phyloP scores from a whole-genome alignment of 2,329 filamentous ascomycete genomes.

The Exserohilum turcica region DNA sequence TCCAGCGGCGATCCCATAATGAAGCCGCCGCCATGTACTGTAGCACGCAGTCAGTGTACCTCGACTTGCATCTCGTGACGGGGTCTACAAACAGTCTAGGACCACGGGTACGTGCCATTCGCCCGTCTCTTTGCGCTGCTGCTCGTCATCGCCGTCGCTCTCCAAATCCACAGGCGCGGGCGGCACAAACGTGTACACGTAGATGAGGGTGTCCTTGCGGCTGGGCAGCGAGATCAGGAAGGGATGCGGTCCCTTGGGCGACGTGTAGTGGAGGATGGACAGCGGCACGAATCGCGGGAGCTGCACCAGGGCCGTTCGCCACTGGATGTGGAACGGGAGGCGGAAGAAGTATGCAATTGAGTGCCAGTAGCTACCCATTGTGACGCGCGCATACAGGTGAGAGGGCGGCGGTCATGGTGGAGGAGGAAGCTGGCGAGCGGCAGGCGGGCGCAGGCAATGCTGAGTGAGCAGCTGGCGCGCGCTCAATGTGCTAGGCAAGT shows the following conservation, averaged over 20 bases:
- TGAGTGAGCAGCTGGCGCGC: constrained; percentile 10
- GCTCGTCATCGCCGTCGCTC: constrained; percentile 19
- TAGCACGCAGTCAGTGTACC: background rate
- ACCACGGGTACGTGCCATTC: constrained; percentile 48
- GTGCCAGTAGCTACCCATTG: constrained; percentile 40
- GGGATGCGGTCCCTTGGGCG: constrained; percentile 50
- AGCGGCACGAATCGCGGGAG: constrained; percentile 47
- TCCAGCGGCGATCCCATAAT: constrained; percentile 52
- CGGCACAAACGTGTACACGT: constrained; percentile 51
- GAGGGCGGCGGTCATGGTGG: constrained; percentile 4
- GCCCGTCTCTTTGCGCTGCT: constrained; percentile 25
- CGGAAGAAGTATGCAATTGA: constrained; percentile 45
- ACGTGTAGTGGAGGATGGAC: constrained; percentile 46
- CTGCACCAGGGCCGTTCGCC: constrained; percentile 46
- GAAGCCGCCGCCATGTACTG: constrained; percentile 46
- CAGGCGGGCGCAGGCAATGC: constrained; percentile 2
- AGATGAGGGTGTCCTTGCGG: constrained; percentile 45
- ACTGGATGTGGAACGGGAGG: constrained; percentile 39
- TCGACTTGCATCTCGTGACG: background rate
- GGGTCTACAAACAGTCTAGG: constrained; percentile 42
- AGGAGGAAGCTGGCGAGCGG: constrained; percentile 1
- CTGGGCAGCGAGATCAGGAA: constrained; percentile 50
- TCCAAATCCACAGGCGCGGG: constrained; percentile 39
- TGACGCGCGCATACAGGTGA: constrained; percentile 10
- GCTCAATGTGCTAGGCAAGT: constrained; percentile 5